Evolutionary conservation across 2,329 filamentous ascomycete species (phyloP), one percentile per base, ranked within the genome.

Genomic region (Colletotrichum trifolii): DNA sequence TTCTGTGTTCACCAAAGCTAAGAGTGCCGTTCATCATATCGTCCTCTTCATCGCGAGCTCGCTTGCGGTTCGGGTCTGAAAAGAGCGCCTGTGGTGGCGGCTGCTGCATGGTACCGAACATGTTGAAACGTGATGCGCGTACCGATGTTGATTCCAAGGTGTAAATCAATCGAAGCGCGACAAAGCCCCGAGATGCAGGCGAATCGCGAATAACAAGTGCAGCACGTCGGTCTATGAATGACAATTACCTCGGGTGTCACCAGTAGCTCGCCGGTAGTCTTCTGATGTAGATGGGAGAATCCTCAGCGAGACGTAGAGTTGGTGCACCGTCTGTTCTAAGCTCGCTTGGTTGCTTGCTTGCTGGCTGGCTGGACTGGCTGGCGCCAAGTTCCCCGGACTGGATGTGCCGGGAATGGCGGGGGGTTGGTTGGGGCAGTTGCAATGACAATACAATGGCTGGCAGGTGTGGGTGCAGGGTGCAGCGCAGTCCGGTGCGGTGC

Each of bases 1-100:
- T 83, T 71, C 83, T 78, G 70, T 85, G 83, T 72, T 85, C 82
- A 4, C 76, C 79, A 65, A 85, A 84, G 69, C 82, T 82, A 58
- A 72, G 77, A 49, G 67, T 73, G 47, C 74, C 75, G 43, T 74
- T 73, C 42, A 70, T 71, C n/a, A 78, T 62, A 17, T 79, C 77
- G n/a, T 79, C 76, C 35, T 83, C 82, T 25, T 83, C 82, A 17
- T 83, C 81, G 8, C 66, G 62, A 2, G 49, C 54, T 45, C 64
- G 57, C 64, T 68, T 68, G 49, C 60, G 53, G 17, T 45, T 42
- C 13, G 43, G 7, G n/a, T 66, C 65, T 15, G 38, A 35, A 45
- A 60, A 56, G 25, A 45, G 54, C 15, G 42, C 15, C 42, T n/a
- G 46, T 57, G 52, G 36, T 12, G 38, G 34, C 45, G 43, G 54